Conservation (phyloP, 1,139 yeast species). For the Taiozyma sp. region DNA sequence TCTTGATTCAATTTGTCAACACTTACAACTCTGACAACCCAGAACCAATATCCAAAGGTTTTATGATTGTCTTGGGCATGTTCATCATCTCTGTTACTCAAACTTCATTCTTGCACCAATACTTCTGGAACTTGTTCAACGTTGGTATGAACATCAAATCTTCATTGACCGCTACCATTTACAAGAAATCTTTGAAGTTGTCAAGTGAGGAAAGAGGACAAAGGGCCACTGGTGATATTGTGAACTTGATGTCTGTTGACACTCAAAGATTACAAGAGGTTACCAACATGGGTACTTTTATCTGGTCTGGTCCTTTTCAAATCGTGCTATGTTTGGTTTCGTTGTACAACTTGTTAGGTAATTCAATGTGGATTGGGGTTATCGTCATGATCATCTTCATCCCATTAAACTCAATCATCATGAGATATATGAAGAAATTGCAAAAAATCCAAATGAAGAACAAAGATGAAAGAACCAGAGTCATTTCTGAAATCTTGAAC, state of each 20-base stretch:
- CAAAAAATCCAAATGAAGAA: conserved; percentile 73
- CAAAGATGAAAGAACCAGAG: conserved; percentile 63
- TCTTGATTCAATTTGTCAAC: conserved; percentile 75
- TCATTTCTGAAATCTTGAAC: conserved; percentile 82
- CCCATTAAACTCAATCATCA: conserved; percentile 75
- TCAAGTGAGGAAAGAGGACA: conserved; percentile 80
- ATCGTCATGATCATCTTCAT: conserved; percentile 75
- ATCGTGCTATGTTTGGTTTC: conserved; percentile 73
- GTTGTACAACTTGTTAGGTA: conserved; percentile 71
- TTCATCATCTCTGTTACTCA: conserved; percentile 76
- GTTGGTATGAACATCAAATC: conserved; percentile 88
- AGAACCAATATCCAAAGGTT: conserved; percentile 71
- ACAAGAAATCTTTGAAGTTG: conserved; percentile 71
- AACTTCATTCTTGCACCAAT: conserved; percentile 85
- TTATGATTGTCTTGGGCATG: conserved; percentile 80
- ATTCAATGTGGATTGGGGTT: conserved; percentile 98
- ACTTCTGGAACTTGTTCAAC: conserved; percentile 84
- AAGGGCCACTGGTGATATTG: conserved; percentile 94
- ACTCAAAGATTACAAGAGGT: conserved; percentile 91
- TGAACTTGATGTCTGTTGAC: conserved; percentile 94
- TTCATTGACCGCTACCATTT: conserved; percentile 71
- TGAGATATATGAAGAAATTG: conserved; percentile 64
- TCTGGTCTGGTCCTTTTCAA: conserved; percentile 98
- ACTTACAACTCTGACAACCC: conserved; percentile 47
- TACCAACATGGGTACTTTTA: conserved; percentile 76